Evolutionary conservation across 371 early-diverging fungal species (phyloP).

Genomic region (Neoconidiobolus thromboides): DNA sequence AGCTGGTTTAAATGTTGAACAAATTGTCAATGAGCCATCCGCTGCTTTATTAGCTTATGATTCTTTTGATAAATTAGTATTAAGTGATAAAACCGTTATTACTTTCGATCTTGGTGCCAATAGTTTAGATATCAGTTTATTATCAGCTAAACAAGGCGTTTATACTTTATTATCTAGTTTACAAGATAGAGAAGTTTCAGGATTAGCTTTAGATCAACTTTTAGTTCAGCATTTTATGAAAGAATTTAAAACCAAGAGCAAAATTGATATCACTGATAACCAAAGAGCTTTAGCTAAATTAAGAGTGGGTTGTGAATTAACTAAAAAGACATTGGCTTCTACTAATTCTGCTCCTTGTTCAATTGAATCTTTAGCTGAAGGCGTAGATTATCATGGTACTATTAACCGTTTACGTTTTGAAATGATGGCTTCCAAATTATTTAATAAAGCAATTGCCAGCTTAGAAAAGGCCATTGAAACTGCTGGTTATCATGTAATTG

Average conservation of each 20-base stretch:
- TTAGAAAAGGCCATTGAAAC: conserved; percentile 36
- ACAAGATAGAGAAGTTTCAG: conserved; percentile 75
- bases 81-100: conserved; percentile 44
- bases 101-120: conserved; percentile 96
- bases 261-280: conserved; percentile 53
- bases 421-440: conserved; percentile 58
- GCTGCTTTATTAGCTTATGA: conserved; percentile 93
- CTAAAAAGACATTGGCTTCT: conserved; percentile 86
- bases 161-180: conserved; percentile 68
- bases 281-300: conserved; percentile 67
- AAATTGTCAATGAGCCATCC: conserved; percentile 87
- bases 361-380: conserved; percentile 80
- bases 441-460: conserved; percentile 48
- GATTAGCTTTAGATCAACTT: conserved; percentile 79
- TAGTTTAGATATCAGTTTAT: conserved; percentile 80
- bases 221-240: conserved; percentile 63
- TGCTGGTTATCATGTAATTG: conserved; percentile 14
- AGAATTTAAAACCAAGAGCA: conserved; percentile 77
- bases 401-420: conserved; percentile 90
- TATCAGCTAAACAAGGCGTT: conserved; percentile 76
- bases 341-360: conserved; percentile 78
- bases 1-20: conserved; percentile 78
- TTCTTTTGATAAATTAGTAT: conserved; percentile 33
- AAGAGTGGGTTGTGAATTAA: conserved; percentile 63
- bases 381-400: conserved; percentile 74